Evolutionary conservation across 306 rosid genomes (phyloP).

Genomic region (Pterocarpus macrocarpus): DNA sequence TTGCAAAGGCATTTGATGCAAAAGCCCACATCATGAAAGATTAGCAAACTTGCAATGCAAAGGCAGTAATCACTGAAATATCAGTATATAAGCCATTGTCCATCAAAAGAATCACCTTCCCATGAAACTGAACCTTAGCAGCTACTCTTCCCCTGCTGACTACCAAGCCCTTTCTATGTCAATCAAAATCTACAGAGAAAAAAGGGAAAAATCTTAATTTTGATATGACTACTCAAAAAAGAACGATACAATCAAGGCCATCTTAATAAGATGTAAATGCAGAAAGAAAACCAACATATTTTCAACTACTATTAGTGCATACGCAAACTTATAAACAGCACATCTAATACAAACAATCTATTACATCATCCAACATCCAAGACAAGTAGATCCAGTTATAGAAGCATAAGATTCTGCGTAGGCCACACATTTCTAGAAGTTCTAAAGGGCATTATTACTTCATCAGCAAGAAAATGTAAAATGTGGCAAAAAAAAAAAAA

Average conservation of each 20-base stretch:
- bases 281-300: conserved; percentile 9
- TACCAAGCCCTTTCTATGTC: conserved; percentile 36
- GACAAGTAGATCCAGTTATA: conserved; percentile 16
- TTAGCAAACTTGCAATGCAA: conserved; percentile 34
- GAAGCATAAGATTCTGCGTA: conserved; percentile 13
- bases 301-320: conserved; percentile 3
- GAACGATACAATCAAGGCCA: not conserved
- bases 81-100: conserved; percentile 38
- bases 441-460: conserved; percentile 12
- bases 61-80: conserved; percentile 38
- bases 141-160: conserved; percentile 21
- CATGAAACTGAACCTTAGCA: conserved; percentile 26
- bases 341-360: conserved; percentile 1
- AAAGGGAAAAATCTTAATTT: not conserved
- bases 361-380: conserved; percentile 11
- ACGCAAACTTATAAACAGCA: conserved; percentile 12
- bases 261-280: conserved; percentile 7
- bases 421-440: not conserved
- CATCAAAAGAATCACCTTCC: conserved; percentile 25
- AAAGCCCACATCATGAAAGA: conserved; percentile 75
- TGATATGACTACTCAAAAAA: not conserved
- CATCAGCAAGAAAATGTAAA: conserved; percentile 8
- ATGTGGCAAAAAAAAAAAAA: not conserved
- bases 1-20: conserved; percentile 72
- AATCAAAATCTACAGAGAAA: conserved; percentile 34